These are phyloP conservation scores for Exophiala sp. DNA, from an alignment of 2,329 filamentous ascomycete species.

Conservation along the genomic window DNA sequence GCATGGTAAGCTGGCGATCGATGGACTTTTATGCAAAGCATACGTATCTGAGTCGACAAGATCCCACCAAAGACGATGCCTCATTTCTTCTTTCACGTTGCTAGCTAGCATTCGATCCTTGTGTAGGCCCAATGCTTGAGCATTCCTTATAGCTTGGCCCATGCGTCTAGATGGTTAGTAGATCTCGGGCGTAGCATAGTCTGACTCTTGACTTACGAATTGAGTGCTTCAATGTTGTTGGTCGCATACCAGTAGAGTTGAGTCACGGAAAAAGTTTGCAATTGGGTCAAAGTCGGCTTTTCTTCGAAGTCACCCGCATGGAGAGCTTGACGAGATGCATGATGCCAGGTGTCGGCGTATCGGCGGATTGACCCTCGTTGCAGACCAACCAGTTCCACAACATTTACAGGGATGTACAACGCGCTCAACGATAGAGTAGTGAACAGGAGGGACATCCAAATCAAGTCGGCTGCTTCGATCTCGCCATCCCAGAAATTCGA, in stretches of 20 bases:
- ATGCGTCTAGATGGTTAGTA: conserved; percentile 16
- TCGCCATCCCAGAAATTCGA: conserved; percentile 29
- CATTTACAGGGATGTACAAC: conserved; percentile 29
- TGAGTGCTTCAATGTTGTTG: conserved; percentile 33
- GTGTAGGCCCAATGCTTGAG: conserved; percentile 29
- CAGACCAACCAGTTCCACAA: conserved; percentile 27
- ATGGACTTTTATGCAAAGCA: neutral
- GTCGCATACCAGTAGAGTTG: conserved; percentile 35
- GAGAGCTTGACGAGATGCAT: conserved; percentile 32
- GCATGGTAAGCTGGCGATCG: neutral
- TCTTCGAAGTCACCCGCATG: conserved; percentile 31
- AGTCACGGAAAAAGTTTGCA: conserved; percentile 32
- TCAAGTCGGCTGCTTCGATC: conserved; percentile 30
- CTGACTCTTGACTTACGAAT: conserved; percentile 29
- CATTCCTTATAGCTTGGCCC: conserved; percentile 29
- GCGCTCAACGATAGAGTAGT: conserved; percentile 32
- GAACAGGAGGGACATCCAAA: conserved; percentile 34
- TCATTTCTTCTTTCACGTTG: conserved; percentile 26
- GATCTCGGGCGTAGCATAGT: neutral
- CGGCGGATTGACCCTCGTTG: conserved; percentile 21
- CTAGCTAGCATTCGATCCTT: conserved; percentile 23
- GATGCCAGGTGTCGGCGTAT: conserved; percentile 31
- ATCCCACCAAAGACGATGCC: conserved; percentile 31
- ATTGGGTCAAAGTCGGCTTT: conserved; percentile 29
- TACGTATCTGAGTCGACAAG: conserved; percentile 29